Conservation (phyloP, 441 rosid species). For the Breynia disticha region DNA sequence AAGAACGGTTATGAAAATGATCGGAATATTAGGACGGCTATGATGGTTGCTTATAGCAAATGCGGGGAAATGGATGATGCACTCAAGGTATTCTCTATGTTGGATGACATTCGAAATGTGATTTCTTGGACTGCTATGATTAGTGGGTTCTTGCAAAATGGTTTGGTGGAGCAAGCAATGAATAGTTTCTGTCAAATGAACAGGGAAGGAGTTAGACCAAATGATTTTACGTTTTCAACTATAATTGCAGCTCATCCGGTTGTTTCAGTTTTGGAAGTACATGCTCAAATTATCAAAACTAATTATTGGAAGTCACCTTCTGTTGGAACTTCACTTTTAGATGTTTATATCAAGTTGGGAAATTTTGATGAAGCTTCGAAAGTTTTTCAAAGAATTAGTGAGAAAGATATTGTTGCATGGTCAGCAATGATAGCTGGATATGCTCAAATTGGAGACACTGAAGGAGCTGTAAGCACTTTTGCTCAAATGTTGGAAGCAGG, state of each 20-base stretch:
- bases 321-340: conserved; percentile 80
- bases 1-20: conserved; percentile 48
- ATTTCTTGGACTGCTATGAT: conserved; percentile 87
- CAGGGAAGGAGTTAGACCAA: conserved; percentile 49
- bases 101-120: conserved; percentile 42
- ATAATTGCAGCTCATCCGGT: conserved; percentile 52
- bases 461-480: conserved; percentile 51
- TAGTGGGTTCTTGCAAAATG: conserved; percentile 67
- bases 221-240: conserved; percentile 60
- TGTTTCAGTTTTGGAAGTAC: conserved; percentile 46
- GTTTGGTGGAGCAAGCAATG: conserved; percentile 44
- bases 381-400: conserved; percentile 48
- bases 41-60: conserved; percentile 66
- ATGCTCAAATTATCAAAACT: conserved; percentile 45
- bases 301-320: conserved; percentile 43
- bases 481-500: conserved; percentile 47
- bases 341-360: conserved; percentile 65
- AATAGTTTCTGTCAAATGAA: conserved; percentile 50
- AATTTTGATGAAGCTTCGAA: conserved; percentile 51
- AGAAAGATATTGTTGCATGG: conserved; percentile 77
- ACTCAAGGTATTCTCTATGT: conserved; percentile 42
- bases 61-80: conserved; percentile 61
- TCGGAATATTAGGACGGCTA: conserved; percentile 48
- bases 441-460: conserved; percentile 59
- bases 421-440: conserved; percentile 72